Evolutionary conservation across 2,329 filamentous ascomycete species (phyloP).

Genomic region (Cytospora chrysosperma): DNA sequence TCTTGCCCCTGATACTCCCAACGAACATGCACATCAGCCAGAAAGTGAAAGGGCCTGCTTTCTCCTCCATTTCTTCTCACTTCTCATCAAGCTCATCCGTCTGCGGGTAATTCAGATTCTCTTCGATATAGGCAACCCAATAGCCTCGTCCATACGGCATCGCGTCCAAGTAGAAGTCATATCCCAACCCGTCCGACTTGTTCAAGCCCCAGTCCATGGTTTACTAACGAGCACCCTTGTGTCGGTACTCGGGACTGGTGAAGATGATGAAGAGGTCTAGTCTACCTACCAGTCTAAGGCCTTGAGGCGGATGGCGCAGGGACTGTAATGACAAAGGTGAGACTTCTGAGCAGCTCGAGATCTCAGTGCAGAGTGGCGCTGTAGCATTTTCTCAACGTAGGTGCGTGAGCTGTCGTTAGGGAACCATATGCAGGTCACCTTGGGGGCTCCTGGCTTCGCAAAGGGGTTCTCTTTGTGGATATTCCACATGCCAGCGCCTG

Average conservation of each 20-base stretch:
- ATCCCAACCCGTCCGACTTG: constrained; percentile 27
- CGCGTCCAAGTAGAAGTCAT: constrained; percentile 30
- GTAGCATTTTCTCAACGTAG: constrained; percentile 27
- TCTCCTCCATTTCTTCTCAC: constrained; percentile 36
- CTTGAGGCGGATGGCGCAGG: fast-evolving
- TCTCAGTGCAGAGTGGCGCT: constrained; percentile 8
- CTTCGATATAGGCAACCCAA: constrained; percentile 27
- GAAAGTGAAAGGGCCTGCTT: constrained; percentile 38
- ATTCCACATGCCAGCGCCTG: constrained; percentile 33
- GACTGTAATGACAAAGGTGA: constrained; percentile 5
- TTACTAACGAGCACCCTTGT: constrained; percentile 27
- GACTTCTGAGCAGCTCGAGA: constrained; percentile 3
- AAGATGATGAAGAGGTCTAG: constrained; percentile 30
- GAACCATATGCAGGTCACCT: constrained; percentile 36
- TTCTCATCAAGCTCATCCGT: constrained; percentile 28
- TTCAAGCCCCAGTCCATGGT: constrained; percentile 30
- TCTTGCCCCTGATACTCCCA: constrained; percentile 14
- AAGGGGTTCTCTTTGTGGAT: constrained; percentile 33
- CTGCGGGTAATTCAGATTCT: constrained; percentile 27
- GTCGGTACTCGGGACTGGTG: constrained; percentile 28
- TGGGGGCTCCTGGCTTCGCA: constrained; percentile 10
- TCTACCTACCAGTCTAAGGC: background rate
- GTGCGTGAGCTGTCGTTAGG: constrained; percentile 31
- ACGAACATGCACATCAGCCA: constrained; percentile 28
- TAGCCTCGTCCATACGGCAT: constrained; percentile 27